Evolutionary conservation across 495 filamentous ascomycete genomes (phyloP).

Genomic region (Astrothelium subdiscretum): DNA sequence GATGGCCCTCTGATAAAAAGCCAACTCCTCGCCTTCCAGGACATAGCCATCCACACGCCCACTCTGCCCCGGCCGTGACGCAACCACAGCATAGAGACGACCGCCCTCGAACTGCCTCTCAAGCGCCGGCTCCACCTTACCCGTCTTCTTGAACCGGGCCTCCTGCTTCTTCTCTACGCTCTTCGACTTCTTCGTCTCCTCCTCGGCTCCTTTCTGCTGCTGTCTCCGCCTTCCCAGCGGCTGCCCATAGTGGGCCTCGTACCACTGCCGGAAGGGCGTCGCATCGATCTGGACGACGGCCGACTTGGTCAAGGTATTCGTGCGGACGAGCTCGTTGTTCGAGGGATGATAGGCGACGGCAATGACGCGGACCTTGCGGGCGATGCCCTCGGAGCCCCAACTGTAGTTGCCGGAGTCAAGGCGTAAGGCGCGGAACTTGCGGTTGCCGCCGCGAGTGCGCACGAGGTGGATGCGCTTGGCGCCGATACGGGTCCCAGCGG

Average conservation of each 20-base stretch:
- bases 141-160: constrained; percentile 57
- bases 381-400: constrained; percentile 93
- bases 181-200: constrained; percentile 81
- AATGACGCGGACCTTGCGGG: constrained; percentile 98
- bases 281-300: constrained; percentile 98
- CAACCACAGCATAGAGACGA: constrained; percentile 85
- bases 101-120: constrained; percentile 99
- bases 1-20: constrained; percentile 98
- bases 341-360: constrained; percentile 95
- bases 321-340: constrained; percentile 99
- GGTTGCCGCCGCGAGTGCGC: constrained; percentile 97
- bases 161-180: constrained; percentile 91
- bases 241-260: constrained; percentile 97
- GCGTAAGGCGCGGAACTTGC: constrained; percentile 98
- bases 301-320: constrained; percentile 98
- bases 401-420: constrained; percentile 99
- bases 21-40: constrained; percentile 96
- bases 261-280: constrained; percentile 98
- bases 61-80: constrained; percentile 89
- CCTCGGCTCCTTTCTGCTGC: constrained; percentile 46
- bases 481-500: constrained; percentile 98
- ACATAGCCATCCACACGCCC: constrained; percentile 95
- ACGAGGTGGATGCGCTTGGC: constrained; percentile 97
- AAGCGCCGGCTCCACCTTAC: constrained; percentile 86
- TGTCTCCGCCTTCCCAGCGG: constrained; percentile 80